phyloP scores from a whole-genome alignment of 179 eudicot genomes.

The Heliamphora ciliata region DNA sequence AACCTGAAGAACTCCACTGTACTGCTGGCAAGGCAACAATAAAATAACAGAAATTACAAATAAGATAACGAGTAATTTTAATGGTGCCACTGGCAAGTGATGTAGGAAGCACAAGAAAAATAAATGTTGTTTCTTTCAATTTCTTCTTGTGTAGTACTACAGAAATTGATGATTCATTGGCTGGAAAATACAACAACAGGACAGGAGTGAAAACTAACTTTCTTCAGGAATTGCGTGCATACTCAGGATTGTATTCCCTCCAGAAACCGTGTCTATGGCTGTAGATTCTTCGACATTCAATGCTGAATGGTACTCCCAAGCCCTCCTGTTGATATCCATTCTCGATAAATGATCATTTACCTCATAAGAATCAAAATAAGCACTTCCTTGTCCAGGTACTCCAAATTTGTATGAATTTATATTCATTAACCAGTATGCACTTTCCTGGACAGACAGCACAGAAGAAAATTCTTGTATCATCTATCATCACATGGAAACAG shows the following conservation, averaged over 20 bases:
- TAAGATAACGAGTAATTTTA: background rate
- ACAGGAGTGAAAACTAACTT: conserved; percentile 34
- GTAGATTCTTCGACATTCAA: conserved; percentile 42
- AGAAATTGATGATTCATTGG: background rate
- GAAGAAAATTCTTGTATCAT: background rate
- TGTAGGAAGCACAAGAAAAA: background rate
- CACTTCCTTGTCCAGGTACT: conserved; percentile 38
- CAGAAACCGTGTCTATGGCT: conserved; percentile 31
- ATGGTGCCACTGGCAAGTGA: background rate
- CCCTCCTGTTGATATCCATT: conserved; percentile 45
- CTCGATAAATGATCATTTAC: conserved; percentile 36
- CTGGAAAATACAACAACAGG: conserved; percentile 10
- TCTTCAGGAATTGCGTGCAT: conserved; percentile 48
- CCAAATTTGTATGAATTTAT: conserved; percentile 48
- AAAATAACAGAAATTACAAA: background rate
- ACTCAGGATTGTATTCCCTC: conserved; percentile 33
- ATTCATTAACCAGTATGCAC: conserved; percentile 59
- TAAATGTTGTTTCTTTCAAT: background rate
- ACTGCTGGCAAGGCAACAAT: background rate
- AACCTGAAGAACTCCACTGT: background rate
- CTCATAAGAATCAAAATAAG: conserved; percentile 43
- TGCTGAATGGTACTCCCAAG: conserved; percentile 58
- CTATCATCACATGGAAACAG: background rate
- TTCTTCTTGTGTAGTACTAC: background rate
- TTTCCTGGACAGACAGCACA: conserved; percentile 35